phyloP scores from a whole-genome alignment of 108 stramenopile genomes.

The Parmales sp. region DNA sequence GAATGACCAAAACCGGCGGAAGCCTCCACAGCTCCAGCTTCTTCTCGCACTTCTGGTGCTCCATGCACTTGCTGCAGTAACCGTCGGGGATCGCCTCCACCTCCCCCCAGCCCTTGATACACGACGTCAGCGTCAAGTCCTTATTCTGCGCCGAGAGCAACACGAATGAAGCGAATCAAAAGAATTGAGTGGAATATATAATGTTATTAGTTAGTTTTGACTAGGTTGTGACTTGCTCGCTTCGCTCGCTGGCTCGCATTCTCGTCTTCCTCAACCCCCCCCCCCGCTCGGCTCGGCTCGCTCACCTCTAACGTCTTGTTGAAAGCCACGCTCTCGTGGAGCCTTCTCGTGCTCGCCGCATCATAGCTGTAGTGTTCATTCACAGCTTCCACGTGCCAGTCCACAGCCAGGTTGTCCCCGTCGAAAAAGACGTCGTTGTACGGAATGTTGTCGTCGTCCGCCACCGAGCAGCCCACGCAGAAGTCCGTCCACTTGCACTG shows the following conservation, averaged over 20 bases:
- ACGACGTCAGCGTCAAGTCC: slow-evolving; percentile 67
- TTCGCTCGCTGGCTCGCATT: slow-evolving; percentile 12
- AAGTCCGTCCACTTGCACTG: slow-evolving; percentile 73
- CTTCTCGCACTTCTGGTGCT: slow-evolving; percentile 73
- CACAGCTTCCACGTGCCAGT: slow-evolving; percentile 76
- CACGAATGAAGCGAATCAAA: slow-evolving; percentile 38
- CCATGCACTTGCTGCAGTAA: slow-evolving; percentile 82
- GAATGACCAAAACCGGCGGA: slow-evolving; percentile 86
- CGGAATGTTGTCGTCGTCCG: slow-evolving; percentile 63
- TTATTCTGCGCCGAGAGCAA: slow-evolving; percentile 37
- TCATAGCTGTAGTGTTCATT: slow-evolving; percentile 16
- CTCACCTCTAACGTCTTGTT: slow-evolving; percentile 9
- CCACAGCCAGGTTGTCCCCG: slow-evolving; percentile 70
- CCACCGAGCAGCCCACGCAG: slow-evolving; percentile 73
- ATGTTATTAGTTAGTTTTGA: slow-evolving; percentile 35
- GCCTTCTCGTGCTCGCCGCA: not conserved
- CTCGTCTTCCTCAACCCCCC: no score
- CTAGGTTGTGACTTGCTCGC: slow-evolving; percentile 21
- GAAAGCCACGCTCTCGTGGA: not conserved
- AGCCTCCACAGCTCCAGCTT: slow-evolving; percentile 79
- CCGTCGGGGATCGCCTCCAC: slow-evolving; percentile 77
- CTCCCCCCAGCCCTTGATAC: slow-evolving; percentile 69
- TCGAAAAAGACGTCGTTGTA: slow-evolving; percentile 57
- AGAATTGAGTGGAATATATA: slow-evolving; percentile 61
- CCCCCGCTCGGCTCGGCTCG: slow-evolving; percentile 24